Conservation (phyloP, 257 asterid species). For the Rauvolfia tetraphylla region DNA sequence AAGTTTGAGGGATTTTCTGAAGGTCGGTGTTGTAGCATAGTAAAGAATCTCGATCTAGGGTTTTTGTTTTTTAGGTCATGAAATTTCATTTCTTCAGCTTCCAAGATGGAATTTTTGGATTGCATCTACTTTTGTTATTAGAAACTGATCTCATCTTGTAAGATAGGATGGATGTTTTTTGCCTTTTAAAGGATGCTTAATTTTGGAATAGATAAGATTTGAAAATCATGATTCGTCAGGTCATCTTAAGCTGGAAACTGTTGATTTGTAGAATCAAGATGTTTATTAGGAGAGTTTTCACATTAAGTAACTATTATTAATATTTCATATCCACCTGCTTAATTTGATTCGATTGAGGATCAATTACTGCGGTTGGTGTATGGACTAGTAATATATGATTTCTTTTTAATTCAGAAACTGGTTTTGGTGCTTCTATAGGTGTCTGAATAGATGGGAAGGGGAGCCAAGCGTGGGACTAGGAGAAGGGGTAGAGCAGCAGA, state of each 20-base stretch:
- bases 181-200: constrained; percentile 10
- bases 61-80: constrained; percentile 2
- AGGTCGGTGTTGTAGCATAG: neutral
- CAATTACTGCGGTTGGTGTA: constrained; percentile 9
- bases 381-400: constrained; percentile 13
- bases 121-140: neutral
- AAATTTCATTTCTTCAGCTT: constrained; percentile 6
- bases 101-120: constrained; percentile 15
- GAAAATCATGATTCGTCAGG: neutral
- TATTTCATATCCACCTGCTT: constrained; percentile 18
- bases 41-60: constrained; percentile 29
- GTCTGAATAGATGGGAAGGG: constrained; percentile 50
- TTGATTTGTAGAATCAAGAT: constrained; percentile 6
- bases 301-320: neutral
- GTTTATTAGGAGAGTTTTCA: constrained; percentile 12
- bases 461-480: constrained; percentile 39
- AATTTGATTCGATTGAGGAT: constrained; percentile 21
- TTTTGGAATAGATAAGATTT: neutral
- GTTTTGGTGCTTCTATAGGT: constrained; percentile 17
- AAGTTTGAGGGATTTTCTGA: constrained; percentile 6
- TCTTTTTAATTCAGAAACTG: constrained; percentile 17
- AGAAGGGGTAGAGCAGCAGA: constrained; percentile 29
- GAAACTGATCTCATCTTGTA: constrained; percentile 10
- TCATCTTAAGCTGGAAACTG: constrained; percentile 2
- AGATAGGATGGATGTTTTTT: neutral